A percentile compares a stretch with the other conserved stretches of the same genome.
Conservation (phyloP, 495 filamentous ascomycete species). For the Trichoderma virens region DNA sequence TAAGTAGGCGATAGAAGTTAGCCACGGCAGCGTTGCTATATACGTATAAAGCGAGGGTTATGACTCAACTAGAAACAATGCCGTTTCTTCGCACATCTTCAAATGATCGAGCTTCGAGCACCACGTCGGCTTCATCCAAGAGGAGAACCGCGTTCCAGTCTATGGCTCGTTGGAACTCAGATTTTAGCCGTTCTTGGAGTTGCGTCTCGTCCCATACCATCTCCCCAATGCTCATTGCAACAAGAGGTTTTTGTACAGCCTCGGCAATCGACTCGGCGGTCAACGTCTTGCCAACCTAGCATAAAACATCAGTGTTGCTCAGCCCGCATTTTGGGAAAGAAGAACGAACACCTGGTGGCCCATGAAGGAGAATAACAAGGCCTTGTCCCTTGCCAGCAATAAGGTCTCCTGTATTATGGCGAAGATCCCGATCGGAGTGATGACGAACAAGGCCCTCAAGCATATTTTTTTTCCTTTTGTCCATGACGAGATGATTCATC, state of each 20-base stretch:
- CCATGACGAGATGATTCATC: slow-evolving; percentile 49
- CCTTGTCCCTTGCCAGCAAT: slow-evolving; percentile 51
- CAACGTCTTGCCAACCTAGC: slow-evolving; percentile 46
- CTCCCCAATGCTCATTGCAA: slow-evolving; percentile 37
- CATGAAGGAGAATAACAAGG: slow-evolving; percentile 51
- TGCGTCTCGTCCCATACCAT: slow-evolving; percentile 29
- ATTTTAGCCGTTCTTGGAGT: slow-evolving; percentile 26
- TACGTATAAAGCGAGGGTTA: background rate
- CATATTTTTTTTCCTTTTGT: slow-evolving; percentile 43
- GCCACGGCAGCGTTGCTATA: background rate
- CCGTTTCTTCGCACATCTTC: slow-evolving; percentile 36
- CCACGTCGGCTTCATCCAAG: slow-evolving; percentile 16
- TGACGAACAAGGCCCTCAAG: slow-evolving; percentile 44
- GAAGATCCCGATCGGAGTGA: slow-evolving; percentile 35
- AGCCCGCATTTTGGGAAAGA: background rate
- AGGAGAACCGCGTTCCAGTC: slow-evolving; percentile 24
- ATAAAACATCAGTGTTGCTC: background rate
- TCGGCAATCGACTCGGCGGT: slow-evolving; percentile 48
- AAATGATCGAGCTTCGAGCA: slow-evolving; percentile 30
- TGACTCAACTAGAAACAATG: slow-evolving; percentile 28
- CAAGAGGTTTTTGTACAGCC: slow-evolving; percentile 31
- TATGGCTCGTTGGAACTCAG: slow-evolving; percentile 36
- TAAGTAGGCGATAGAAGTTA: background rate
- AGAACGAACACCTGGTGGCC: slow-evolving; percentile 36
- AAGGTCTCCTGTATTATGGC: slow-evolving; percentile 50